Evolutionary conservation across 106 monocot species (phyloP), one percentile per base, ranked within the genome.

Genomic region (Gastrodia elata): DNA sequence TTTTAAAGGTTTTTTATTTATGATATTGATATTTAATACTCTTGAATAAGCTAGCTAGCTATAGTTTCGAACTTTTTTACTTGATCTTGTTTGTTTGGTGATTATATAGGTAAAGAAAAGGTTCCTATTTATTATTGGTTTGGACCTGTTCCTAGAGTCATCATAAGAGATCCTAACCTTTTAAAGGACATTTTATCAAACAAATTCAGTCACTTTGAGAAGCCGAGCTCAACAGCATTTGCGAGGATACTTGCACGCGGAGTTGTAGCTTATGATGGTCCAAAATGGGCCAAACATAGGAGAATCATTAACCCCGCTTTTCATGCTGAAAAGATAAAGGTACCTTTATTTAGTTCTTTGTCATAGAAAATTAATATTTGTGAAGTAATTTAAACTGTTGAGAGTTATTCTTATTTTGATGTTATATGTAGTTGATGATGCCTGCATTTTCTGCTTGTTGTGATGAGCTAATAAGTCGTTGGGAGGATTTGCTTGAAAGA

Each of bases 221-320:
- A 89, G 52, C 72, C 70, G 33, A 74, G 38, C 6, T 0, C 4
- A 30, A 79, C 6, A 20, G 76, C 81, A 0, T 14, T 77, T 11
- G 68, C 2, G 3, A 77, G 28, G 28, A 69, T 73, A 0, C 41
- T 87, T 3, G 25, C n/a, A 8, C 22, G 61, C 26, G 89, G 93
- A 28, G 68, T 93, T 32, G 44, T 37, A 28, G 65, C 20, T 24
- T 74, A 83, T 78, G 75, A 83, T 41, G 93, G 89, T 42, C 79
- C 87, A 25, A 87, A 93, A 77, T 93, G 93, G 93, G 87, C 79
- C n/a, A 85, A 71, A 33, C 89, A 89, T 39, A 67, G 93, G 52
- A 85, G 79, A 30, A 90, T 93, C 25, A 74, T 90, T 8, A 93
- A 90, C 71, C 93, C 87, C 25, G 93, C 89, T 44, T 87, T 93